phyloP scores from a whole-genome alignment of 2,329 filamentous ascomycete genomes.

The Akanthomyces uredinophilus region DNA sequence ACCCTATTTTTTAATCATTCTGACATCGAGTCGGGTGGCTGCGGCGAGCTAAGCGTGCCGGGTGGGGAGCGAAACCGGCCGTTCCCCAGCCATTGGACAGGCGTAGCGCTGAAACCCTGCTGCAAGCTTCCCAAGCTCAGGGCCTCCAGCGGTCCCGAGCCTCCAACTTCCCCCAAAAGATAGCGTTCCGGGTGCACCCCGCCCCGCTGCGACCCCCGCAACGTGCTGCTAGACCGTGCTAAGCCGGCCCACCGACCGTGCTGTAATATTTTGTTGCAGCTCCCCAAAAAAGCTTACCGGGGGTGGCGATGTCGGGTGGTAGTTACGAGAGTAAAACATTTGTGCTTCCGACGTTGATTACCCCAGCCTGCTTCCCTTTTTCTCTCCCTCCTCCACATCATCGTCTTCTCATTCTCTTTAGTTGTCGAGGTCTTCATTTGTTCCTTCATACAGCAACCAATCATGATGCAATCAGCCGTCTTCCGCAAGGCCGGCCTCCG shows the following conservation, averaged over 20 bases:
- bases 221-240: conserved; percentile 3
- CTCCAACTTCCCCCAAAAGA: conserved; percentile 4
- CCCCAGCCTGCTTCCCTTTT: neutral
- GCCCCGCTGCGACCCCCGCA: conserved; percentile 8
- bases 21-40: conserved; percentile 7
- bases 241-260: conserved; percentile 1
- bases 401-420: conserved; percentile 12
- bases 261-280: neutral
- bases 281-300: neutral
- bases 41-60: conserved; percentile 4
- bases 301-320: conserved; percentile 11
- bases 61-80: conserved; percentile 5
- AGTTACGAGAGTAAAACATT: conserved; percentile 6
- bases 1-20: conserved; percentile 12
- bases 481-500: conserved; percentile 30
- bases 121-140: neutral
- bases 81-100: conserved; percentile 5
- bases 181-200: neutral
- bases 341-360: neutral
- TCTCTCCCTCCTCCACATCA: neutral
- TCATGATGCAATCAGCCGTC: conserved; percentile 31
- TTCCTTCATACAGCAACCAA: neutral
- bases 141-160: neutral
- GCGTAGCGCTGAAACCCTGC: neutral
- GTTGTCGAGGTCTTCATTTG: conserved; percentile 16